Evolutionary conservation across 1,139 yeast species (phyloP).

Genomic region (Debaryomyces sp.): DNA sequence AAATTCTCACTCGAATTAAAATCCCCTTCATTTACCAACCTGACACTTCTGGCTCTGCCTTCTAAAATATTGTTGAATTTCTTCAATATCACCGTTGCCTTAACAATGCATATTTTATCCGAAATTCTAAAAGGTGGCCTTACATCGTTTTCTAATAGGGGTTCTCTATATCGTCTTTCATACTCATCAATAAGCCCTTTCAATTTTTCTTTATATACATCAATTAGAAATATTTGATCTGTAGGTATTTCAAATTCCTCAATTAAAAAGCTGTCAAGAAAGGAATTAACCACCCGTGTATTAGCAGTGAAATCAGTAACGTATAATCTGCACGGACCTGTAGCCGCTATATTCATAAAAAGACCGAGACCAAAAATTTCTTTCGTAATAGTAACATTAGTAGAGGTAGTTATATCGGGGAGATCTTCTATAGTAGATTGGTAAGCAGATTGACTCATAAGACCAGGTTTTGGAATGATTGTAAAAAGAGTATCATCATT

Average conservation of each 20-base stretch:
- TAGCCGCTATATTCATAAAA: constrained; percentile 8
- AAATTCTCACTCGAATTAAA: neutral
- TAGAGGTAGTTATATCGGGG: constrained; percentile 8
- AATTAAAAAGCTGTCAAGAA: constrained; percentile 2
- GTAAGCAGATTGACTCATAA: constrained; percentile 6
- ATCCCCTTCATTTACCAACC: constrained; percentile 5
- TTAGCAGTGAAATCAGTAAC: constrained; percentile 27
- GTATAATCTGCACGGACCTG: constrained; percentile 15
- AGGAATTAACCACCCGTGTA: constrained; percentile 8
- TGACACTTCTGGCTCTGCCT: constrained; percentile 8
- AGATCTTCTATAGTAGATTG: constrained; percentile 8
- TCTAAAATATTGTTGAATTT: constrained; percentile 11
- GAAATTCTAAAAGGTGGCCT: constrained; percentile 7
- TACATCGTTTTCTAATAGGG: constrained; percentile 6
- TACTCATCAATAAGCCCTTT: constrained; percentile 10
- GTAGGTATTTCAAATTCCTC: constrained; percentile 9
- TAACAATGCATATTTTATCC: constrained; percentile 9
- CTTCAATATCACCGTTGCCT: constrained; percentile 8
- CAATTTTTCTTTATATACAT: constrained; percentile 13
- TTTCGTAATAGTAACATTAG: neutral
- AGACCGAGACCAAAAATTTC: constrained; percentile 13
- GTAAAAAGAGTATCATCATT: neutral
- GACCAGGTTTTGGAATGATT: neutral
- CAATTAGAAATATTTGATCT: constrained; percentile 15
- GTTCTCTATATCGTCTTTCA: constrained; percentile 5